Percentiles rank a stretch among this genome's conserved stretches.
Conservation (phyloP, 2,329 filamentous ascomycete species). For the Fragosphaeria purpurea region DNA sequence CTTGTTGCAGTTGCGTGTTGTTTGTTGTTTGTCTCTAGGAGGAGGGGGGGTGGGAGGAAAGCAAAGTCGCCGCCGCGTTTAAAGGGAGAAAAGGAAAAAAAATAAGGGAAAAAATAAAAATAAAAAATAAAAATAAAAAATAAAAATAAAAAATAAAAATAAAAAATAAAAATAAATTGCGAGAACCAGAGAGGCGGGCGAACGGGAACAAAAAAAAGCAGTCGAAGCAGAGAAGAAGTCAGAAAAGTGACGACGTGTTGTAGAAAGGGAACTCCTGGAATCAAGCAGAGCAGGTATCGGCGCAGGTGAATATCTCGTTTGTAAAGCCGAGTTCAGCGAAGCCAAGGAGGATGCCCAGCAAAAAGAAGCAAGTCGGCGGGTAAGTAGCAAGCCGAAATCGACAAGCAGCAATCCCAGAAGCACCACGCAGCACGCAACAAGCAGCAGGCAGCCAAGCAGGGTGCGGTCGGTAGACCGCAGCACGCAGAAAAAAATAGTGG, state of each 20-base stretch:
- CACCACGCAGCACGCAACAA: too few species aligned
- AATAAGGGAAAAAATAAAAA: background rate
- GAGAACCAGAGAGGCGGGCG: conserved; percentile 2
- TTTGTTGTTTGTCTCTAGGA: too few species aligned
- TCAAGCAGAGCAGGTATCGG: too few species aligned
- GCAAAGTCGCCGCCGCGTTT: background rate
- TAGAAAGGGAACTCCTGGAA: too few species aligned
- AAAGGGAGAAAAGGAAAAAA: background rate
- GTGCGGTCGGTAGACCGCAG: background rate
- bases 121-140: background rate
- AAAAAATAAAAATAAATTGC: background rate
- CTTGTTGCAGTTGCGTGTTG: too few species aligned
- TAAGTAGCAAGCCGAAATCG: background rate
- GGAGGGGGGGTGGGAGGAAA: too few species aligned
- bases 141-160: background rate
- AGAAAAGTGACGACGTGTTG: background rate
- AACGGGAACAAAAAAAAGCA: background rate
- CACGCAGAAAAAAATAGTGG: background rate
- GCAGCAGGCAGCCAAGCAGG: too few species aligned
- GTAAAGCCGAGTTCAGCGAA: too few species aligned
- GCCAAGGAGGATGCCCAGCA: too few species aligned
- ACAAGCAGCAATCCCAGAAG: too few species aligned
- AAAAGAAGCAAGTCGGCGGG: too few species aligned
- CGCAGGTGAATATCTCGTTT: too few species aligned
- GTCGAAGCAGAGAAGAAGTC: background rate